Evolutionary conservation across 2,329 filamentous ascomycete species (phyloP).

Genomic region (Xenoacremonium recifei): DNA sequence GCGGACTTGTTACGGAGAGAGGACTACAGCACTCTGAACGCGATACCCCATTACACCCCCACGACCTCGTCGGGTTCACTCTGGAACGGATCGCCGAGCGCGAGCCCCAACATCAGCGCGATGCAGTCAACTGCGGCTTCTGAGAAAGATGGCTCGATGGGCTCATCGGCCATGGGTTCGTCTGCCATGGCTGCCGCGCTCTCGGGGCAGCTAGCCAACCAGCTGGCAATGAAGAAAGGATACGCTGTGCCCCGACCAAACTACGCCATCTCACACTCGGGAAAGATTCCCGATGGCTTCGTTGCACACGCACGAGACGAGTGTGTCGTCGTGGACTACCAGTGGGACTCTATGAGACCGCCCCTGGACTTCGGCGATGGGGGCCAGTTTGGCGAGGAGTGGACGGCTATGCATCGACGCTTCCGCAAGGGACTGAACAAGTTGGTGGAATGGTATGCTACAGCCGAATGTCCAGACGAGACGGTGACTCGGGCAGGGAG

Average conservation of each 20-base stretch:
- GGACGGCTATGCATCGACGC: slow-evolving; percentile 90
- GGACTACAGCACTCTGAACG: slow-evolving; percentile 56
- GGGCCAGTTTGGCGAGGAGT: slow-evolving; percentile 87
- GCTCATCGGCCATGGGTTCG: slow-evolving; percentile 24
- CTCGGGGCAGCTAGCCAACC: slow-evolving; percentile 26
- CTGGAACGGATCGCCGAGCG: slow-evolving; percentile 32
- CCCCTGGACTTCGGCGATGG: slow-evolving; percentile 84
- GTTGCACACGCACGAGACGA: slow-evolving; percentile 87
- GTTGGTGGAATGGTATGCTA: slow-evolving; percentile 81
- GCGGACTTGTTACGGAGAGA: slow-evolving; percentile 78
- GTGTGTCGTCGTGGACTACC: slow-evolving; percentile 84
- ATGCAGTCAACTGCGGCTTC: slow-evolving; percentile 17
- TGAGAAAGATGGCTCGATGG: slow-evolving; percentile 22
- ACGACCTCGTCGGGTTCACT: slow-evolving; percentile 26
- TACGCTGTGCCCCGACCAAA: slow-evolving; percentile 78
- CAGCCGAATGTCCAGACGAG: slow-evolving; percentile 48
- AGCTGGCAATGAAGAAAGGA: slow-evolving; percentile 32
- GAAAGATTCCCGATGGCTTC: slow-evolving; percentile 83
- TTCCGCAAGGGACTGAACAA: slow-evolving; percentile 78
- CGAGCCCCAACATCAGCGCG: slow-evolving; percentile 21
- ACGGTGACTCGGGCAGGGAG: slow-evolving; percentile 43
- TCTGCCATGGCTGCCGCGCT: slow-evolving; percentile 35
- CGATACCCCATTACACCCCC: slow-evolving; percentile 17
- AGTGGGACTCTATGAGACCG: slow-evolving; percentile 88
- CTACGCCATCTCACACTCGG: slow-evolving; percentile 78